Evolutionary conservation across 352 stramenopile genomes (phyloP).

Genomic region (Globisporangium recalcitrans): DNA sequence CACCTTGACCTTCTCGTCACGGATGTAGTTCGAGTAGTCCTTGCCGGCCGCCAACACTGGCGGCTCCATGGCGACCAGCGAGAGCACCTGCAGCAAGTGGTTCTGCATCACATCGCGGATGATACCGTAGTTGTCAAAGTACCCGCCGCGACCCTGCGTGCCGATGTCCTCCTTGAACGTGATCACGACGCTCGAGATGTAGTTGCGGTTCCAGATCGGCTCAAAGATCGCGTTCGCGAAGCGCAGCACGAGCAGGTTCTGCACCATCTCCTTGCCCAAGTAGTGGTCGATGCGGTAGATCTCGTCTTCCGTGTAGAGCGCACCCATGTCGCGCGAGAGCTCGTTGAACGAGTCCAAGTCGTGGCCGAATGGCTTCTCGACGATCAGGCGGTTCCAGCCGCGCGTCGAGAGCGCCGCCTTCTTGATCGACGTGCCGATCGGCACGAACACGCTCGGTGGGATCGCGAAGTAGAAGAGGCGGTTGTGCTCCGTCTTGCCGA

Average conservation of each 20-base stretch:
- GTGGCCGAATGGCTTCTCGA: slow-evolving; percentile 98
- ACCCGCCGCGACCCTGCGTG: slow-evolving; percentile 93
- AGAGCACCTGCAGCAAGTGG: slow-evolving; percentile 98
- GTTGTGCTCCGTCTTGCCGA: slow-evolving; percentile 53
- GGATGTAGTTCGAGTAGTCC: slow-evolving; percentile 90
- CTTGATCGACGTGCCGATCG: slow-evolving; percentile 91
- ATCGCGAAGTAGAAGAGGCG: slow-evolving; percentile 97
- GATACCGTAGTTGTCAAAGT: slow-evolving; percentile 98
- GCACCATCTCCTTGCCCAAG: slow-evolving; percentile 97
- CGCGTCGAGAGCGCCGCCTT: slow-evolving; percentile 76
- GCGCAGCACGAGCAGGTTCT: slow-evolving; percentile 95
- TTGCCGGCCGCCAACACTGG: slow-evolving; percentile 82
- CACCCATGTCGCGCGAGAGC: slow-evolving; percentile 83
- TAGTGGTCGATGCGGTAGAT: slow-evolving; percentile 98
- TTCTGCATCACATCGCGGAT: slow-evolving; percentile 99
- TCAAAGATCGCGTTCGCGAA: slow-evolving; percentile 98
- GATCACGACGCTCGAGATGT: slow-evolving; percentile 95
- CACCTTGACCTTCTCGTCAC: slow-evolving; percentile 98
- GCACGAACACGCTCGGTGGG: slow-evolving; percentile 94
- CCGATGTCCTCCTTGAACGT: slow-evolving; percentile 98
- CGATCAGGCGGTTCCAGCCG: slow-evolving; percentile 95
- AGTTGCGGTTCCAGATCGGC: slow-evolving; percentile 95
- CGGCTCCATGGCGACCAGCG: slow-evolving; percentile 95
- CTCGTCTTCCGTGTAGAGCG: slow-evolving; percentile 82
- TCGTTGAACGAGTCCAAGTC: slow-evolving; percentile 92